These are phyloP conservation scores for Mycocentrospora acerina DNA, from an alignment of 2,329 filamentous ascomycete species.

Conservation along the genomic window DNA sequence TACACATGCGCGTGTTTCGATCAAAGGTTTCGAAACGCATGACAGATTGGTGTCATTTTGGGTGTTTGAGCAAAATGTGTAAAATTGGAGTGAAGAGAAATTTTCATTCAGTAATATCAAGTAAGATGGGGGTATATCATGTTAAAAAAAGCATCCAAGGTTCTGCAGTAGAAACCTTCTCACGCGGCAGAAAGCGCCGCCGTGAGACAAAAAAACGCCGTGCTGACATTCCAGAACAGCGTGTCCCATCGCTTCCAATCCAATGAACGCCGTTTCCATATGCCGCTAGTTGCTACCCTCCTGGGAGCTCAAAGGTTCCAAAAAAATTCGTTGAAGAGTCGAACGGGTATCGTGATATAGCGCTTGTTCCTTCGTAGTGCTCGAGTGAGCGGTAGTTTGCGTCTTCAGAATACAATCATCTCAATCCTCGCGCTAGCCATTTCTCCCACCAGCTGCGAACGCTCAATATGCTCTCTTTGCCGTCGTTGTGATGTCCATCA, in stretches of 20 bases:
- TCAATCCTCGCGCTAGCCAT: constrained; percentile 52
- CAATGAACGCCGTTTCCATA: constrained; percentile 19
- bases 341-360: neutral
- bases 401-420: constrained; percentile 7
- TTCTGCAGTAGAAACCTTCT: neutral
- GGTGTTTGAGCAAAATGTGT: too few relatives aligned
- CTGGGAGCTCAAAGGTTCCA: constrained; percentile 4
- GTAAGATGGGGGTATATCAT: constrained; percentile 23
- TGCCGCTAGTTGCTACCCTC: constrained; percentile 22
- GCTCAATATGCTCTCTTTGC: constrained; percentile 59
- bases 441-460: constrained; percentile 62
- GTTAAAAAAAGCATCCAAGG: constrained; percentile 8
- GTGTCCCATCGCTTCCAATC: constrained; percentile 1
- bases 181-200: neutral
- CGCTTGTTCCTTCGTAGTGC: constrained; percentile 1
- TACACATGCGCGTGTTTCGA: too few relatives aligned
- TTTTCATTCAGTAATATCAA: constrained; percentile 5
- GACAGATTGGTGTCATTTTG: too few relatives aligned
- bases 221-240: constrained; percentile 20
- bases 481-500: constrained; percentile 54
- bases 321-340: constrained; percentile 1
- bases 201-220: constrained; percentile 17
- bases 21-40: too few relatives aligned
- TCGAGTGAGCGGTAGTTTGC: neutral
- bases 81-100: neutral